Base-by-base conservation (phyloP, 2,329 filamentous ascomycete species). In the Ceratocystis papillata region DNA sequence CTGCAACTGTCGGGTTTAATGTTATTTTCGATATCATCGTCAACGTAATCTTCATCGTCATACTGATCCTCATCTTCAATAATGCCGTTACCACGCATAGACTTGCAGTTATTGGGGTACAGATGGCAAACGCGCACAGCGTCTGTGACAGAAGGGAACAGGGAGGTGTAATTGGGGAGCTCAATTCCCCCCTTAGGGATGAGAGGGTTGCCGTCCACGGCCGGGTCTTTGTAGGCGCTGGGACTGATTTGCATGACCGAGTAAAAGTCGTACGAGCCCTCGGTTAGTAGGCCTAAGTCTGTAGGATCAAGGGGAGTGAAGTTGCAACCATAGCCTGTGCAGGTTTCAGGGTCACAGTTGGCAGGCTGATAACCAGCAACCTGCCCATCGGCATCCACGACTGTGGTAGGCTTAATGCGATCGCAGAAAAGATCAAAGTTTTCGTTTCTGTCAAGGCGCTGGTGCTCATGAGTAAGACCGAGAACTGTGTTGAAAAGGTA, bases 281-380 rank as follows among this genome's bases (percentile, higher is more conserved):
- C 37, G 30, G 60, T 63, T 17, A 63, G 22, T 33, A 7, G 8
- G 2, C 37, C 37, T 5, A 57, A 10, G n/a, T 15, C 22, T 10
- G 5, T 20, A 55, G 45, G 44, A 22, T 67, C 50, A 28, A 37
- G 22, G 12, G 50, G 37, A 28, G 30, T 41, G n/a, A 59, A 68
- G 63, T 65, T 37, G 61, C 67, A 68, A 8, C 67, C 65, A 45
- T 67, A 68, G 33, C 65, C 67, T 1, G 63, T 65, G 50, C 67
- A 68, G 30, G 41, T 62, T 37, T 53, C n/a, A 4, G 41, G 6
- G n/a, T 46, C 60, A 30, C 65, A 67, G 63, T 53, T 25, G 6
- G 63, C 20, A 15, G 63, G 62, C 5, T 28, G 20, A 28, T 55
- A 67, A 3, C 15, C 62, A 10, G 17, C 28, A 22, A 33, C 4